Percentiles rank a stretch among this genome's conserved stretches.
Conservation (phyloP, 2,329 filamentous ascomycete species). For the Calonectria henricotiae region DNA sequence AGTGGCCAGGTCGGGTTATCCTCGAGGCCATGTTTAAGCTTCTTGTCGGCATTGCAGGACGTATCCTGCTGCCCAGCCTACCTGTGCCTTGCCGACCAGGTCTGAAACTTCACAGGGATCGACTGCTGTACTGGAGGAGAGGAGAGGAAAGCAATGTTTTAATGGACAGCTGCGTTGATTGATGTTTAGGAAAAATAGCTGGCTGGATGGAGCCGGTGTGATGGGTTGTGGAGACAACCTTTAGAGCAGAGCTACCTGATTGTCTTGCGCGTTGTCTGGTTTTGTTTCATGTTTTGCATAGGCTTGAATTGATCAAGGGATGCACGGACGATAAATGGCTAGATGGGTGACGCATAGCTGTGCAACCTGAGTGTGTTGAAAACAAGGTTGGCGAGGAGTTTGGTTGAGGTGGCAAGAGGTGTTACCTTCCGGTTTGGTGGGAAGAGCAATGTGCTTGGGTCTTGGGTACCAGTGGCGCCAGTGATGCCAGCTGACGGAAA, state of each 20-base stretch:
- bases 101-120: neutral
- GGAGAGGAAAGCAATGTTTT: neutral
- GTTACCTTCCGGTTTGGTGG: slow-evolving; percentile 7
- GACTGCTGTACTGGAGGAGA: neutral
- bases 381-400: slow-evolving; percentile 20
- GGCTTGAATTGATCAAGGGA: neutral
- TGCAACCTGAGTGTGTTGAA: slow-evolving; percentile 14
- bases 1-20: slow-evolving; percentile 1
- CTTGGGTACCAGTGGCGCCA: slow-evolving; percentile 2
- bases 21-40: slow-evolving; percentile 7
- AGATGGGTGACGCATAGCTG: neutral
- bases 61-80: neutral
- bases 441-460: neutral
- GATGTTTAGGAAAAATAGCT: neutral
- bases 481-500: slow-evolving; percentile 18
- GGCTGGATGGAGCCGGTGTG: neutral
- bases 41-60: slow-evolving; percentile 14
- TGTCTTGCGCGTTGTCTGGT: neutral
- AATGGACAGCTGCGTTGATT: neutral
- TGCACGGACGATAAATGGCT: neutral
- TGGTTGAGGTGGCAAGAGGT: slow-evolving; percentile 20
- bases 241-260: neutral
- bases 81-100: neutral
- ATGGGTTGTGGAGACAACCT: slow-evolving; percentile 1
- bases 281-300: slow-evolving; percentile 11